Evolutionary conservation across 768 basidiomycete species (phyloP), one percentile per base, ranked within the genome.

Genomic region (Agaricus blazei): DNA sequence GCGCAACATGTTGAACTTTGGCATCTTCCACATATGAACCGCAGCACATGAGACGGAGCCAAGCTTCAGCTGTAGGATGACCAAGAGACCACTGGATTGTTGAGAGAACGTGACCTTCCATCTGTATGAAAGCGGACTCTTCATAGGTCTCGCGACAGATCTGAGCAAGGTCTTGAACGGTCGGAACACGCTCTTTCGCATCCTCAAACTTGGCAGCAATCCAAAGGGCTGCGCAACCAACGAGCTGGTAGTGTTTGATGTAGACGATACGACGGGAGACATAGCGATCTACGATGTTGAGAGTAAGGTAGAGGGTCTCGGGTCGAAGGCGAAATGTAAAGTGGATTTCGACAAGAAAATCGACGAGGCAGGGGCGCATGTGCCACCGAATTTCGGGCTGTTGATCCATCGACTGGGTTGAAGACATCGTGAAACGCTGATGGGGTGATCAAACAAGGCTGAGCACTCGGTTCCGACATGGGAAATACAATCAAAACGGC

Each of bases 161-260:
- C 66, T 93, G 88, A 43, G 87, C 87, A 52, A 99, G 87, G 60
- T 98, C 95, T 66, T 92, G 87, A 5, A 98, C 90, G 1, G 93
- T 91, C 9, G 97, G 97, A 12, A 98, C 93, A 59, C 95, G 93
- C 67, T 98, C 96, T 71, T 99, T 98, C 24, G 94, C 90, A 66
- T 99, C 97, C 72, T 99, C 97, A 63, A 98, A 99, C 73, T 99
- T 99, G 60, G 96, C 90, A 14, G 97, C 97, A 62, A 98, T 98
- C 97, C 97, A 99, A 11, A 99, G 80, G 38, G 97, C 93, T 24
- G 95, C 93, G 66, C 97, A 99, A 19, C 97, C 97, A 54, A 98
- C 96, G 56, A 99, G 89, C 65, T 99, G 97, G 67, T 99, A 98
- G 74, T 99, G 97, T 72, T 96, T 98, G 77, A 93, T 93, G 75